Base-by-base conservation (phyloP, 768 basidiomycete genomes). In the Kwoniella dendrophila region DNA sequence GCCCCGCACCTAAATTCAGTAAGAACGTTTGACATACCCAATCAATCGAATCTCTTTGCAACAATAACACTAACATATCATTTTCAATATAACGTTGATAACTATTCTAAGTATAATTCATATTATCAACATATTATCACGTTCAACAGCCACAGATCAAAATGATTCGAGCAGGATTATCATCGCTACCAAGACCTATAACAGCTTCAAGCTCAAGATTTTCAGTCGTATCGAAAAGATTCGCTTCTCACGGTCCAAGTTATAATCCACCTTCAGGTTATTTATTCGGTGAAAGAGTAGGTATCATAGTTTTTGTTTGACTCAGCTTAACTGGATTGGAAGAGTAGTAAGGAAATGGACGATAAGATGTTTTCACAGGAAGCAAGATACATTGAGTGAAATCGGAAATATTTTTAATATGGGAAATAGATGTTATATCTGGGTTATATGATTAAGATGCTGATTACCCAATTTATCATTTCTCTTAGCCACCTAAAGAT, bases 251-350 rank as follows among this genome's bases (percentile, higher is more conserved):
- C 43, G 86, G 88, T 26, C 89, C 90, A 11, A 86, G 88, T 56
- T 93, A 87, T 79, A 93, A 96, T 75, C 90, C 92, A 66, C 92
- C 92, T 41, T 86, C 87, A 6, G 92, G 92, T 29, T 88, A 85
- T 78, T 77, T 96, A 63, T 95, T 95, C 66, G 88, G 87, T 67
- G 93, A 96, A 83, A 90, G 90, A 85, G 93, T 91, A 69, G 41
- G 82, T 67, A n/a, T 27, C 22, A 34, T 29, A 26, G 40, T 33
- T 27, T 0, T 26, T 43, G n/a, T n/a, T n/a, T n/a, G n/a, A n/a
- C n/a, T 44, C 16, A 22, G 7, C n/a, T 29, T 5, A 14, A 22
- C 6, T 49, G 8, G 7, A 4, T 7, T 36, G 33, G 48, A 20
- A 1, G 3, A 14, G 30, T 7, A 2, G 16, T n/a, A n/a, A n/a